Base-by-base conservation (phyloP, 768 basidiomycete species). In the Russula sp. region DNA sequence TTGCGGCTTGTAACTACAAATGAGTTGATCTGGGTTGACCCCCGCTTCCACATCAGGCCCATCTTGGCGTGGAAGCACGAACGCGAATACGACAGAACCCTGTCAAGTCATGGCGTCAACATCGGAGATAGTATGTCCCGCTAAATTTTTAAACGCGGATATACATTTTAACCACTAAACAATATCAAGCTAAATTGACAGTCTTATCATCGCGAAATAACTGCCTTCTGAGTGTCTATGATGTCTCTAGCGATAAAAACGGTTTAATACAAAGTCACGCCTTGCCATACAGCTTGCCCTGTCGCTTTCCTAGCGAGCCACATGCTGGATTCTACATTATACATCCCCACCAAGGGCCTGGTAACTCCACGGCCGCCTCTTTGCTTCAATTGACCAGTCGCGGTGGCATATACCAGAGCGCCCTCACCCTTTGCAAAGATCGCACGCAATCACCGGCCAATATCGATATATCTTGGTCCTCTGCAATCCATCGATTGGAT, bases 1-100 rank as follows among this genome's bases (percentile, higher is more conserved):
- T 68, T 85, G 35, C 79, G 81, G 3, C 66, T 89, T 3, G 80
- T 78, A 35, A 83, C 88, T 1, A 91, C 88, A 1, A 76, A 75
- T 1, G 78, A 86, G 50, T 68, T 91, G 16, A 66, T 86, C 14
- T 92, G 90, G 89, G 71, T 91, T 34, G 90, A 93, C 69, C 74
- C 77, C 34, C 81, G 89, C 37, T 80, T 78, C 68, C 73, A 79
- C n/a, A 70, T 70, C 27, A 82, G 75, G 62, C 87, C 89, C 6
- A 69, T 91, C 4, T 66, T 92, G 9, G 82, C 80, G 4, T 80
- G 80, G 66, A 82, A 79, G 58, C 90, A 93, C 71, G 75, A 78
- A 53, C 78, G 89, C 20, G 75, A 79, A 42, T 79, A 74, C 53
- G 89, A 92, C 70, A 79, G 83, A 20, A 83, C 82, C 4, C 77